Percentiles rank a stretch among this genome's conserved stretches.
phyloP scores from a whole-genome alignment of 2,329 filamentous ascomycete species.

The Cryphonectria naterciae region DNA sequence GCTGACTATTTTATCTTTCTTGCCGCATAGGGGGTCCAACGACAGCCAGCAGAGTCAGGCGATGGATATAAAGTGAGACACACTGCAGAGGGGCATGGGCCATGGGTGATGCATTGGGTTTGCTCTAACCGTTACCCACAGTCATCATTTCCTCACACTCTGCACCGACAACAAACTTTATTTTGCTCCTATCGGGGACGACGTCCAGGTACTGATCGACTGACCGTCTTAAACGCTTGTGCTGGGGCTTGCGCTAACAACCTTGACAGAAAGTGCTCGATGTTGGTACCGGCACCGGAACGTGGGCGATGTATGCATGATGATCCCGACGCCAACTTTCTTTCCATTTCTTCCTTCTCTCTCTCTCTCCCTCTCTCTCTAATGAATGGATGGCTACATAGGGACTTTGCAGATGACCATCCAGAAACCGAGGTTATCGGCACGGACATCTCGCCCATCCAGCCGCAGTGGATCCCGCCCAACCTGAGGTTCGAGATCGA shows the following conservation, averaged over 20 bases:
- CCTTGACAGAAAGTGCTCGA: conserved; percentile 46
- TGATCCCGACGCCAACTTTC: neutral
- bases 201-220: conserved; percentile 23
- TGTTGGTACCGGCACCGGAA: conserved; percentile 58
- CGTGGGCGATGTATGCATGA: conserved; percentile 48
- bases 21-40: conserved; percentile 33
- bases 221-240: too few relatives aligned
- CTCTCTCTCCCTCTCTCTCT: neutral
- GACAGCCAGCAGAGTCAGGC: conserved; percentile 40
- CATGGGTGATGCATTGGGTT: neutral
- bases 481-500: conserved; percentile 63
- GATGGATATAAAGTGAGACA: conserved; percentile 38
- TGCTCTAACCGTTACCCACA: conserved; percentile 19
- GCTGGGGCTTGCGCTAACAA: neutral
- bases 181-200: conserved; percentile 33
- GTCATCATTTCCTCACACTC: conserved; percentile 36
- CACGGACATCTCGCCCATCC: conserved; percentile 62
- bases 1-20: neutral
- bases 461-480: conserved; percentile 58
- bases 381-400: conserved; percentile 33
- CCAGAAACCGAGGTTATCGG: conserved; percentile 52
- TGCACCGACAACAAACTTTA: conserved; percentile 34
- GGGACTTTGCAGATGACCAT: conserved; percentile 52
- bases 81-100: too few relatives aligned
- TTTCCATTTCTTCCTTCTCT: neutral